A percentile compares a stretch with the other conserved stretches of the same genome.
Evolutionary conservation across 164 flowering plant genomes (phyloP).

Genomic region (Chloranthus sessilifolius): DNA sequence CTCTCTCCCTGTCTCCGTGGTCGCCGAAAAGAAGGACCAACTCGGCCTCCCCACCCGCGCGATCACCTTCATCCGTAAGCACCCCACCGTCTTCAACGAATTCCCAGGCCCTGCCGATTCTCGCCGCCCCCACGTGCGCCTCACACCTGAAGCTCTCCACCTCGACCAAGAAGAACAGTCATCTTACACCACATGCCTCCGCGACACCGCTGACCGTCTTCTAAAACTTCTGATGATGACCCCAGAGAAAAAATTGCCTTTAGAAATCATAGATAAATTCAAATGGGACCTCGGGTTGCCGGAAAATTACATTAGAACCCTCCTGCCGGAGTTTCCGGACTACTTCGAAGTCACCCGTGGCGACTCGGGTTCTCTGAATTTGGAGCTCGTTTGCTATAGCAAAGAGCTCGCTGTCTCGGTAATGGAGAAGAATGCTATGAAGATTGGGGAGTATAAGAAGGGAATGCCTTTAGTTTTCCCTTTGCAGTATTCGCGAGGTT

Average conservation of each 20-base stretch:
- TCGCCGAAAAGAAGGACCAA: conserved; percentile 35
- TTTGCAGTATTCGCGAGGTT: conserved; percentile 57
- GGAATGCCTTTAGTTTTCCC: conserved; percentile 55
- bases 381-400: conserved; percentile 84
- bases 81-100: conserved; percentile 69
- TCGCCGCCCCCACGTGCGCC: conserved; percentile 60
- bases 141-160: conserved; percentile 47
- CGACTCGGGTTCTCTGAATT: conserved; percentile 16
- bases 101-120: conserved; percentile 35
- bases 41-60: conserved; percentile 61
- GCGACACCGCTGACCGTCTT: conserved; percentile 56
- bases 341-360: conserved; percentile 43
- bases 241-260: conserved; percentile 41
- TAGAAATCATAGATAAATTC: conserved; percentile 43
- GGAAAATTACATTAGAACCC: conserved; percentile 34
- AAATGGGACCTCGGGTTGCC: conserved; percentile 90
- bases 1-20: conserved; percentile 56
- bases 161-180: conserved; percentile 58
- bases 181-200: conserved; percentile 31
- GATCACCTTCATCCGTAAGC: conserved; percentile 53
- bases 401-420: conserved; percentile 52
- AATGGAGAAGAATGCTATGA: conserved; percentile 43
- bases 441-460: conserved; percentile 18
- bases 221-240: conserved; percentile 71
- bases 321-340: conserved; percentile 74